Evolutionary conservation across 108 stramenopile genomes (phyloP).

Genomic region (Fistulifera solaris): DNA sequence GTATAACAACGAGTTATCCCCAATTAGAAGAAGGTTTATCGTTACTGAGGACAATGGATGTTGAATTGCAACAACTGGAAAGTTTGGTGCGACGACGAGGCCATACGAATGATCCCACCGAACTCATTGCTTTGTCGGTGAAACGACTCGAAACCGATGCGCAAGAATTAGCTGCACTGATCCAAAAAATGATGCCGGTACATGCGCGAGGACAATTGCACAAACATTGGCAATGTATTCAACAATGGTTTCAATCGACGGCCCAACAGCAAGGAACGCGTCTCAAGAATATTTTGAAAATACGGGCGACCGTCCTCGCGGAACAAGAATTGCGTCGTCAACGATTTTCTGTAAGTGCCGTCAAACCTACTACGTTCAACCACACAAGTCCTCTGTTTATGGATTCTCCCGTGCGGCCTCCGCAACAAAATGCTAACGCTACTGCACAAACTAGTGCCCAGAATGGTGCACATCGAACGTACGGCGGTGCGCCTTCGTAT

Average conservation of each 20-base stretch:
- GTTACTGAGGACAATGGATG: constrained; percentile 47
- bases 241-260: constrained; percentile 42
- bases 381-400: constrained; percentile 5
- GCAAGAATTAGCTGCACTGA: constrained; percentile 47
- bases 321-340: constrained; percentile 69
- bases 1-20: background rate
- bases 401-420: background rate
- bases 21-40: constrained; percentile 52
- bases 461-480: background rate
- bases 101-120: constrained; percentile 79
- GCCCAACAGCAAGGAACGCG: constrained; percentile 39
- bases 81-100: constrained; percentile 61
- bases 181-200: constrained; percentile 11
- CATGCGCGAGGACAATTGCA: constrained; percentile 32
- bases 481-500: background rate
- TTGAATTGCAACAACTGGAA: constrained; percentile 41
- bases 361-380: background rate
- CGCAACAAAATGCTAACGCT: background rate
- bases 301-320: constrained; percentile 53
- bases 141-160: constrained; percentile 53
- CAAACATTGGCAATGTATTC: constrained; percentile 59
- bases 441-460: background rate
- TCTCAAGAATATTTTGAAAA: constrained; percentile 55
- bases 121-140: constrained; percentile 43
- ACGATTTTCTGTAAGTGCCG: constrained; percentile 22